Conservation (phyloP, 805 yeast species). For the Sugiyamaella floridensis region DNA sequence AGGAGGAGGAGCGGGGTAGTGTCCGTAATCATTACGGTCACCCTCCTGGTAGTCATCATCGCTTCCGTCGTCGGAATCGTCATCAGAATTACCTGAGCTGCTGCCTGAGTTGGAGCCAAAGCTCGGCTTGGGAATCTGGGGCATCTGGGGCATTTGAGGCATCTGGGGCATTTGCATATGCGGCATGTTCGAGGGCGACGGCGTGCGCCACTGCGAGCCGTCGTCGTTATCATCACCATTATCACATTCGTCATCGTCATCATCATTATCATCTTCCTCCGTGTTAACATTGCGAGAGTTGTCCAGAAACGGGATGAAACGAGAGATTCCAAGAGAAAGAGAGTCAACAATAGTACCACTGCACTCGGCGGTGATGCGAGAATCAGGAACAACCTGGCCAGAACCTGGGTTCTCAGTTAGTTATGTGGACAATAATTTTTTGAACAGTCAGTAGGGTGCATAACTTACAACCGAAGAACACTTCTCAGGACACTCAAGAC, state of each 20-base stretch:
- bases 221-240: conserved; percentile 22
- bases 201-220: conserved; percentile 19
- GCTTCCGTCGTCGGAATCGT: not conserved
- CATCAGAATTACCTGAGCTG: not conserved
- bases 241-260: conserved; percentile 20
- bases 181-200: not conserved
- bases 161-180: not conserved
- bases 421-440: no score
- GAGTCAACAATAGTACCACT: not conserved
- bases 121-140: not conserved
- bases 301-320: conserved; percentile 5
- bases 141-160: not conserved
- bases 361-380: not conserved
- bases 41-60: not conserved
- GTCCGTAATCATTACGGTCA: not conserved
- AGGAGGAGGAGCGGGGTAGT: not conserved
- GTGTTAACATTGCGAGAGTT: not conserved
- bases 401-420: not conserved
- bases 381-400: not conserved
- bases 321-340: conserved; percentile 3
- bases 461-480: conserved; percentile 4
- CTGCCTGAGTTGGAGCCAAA: not conserved
- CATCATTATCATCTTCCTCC: conserved; percentile 12
- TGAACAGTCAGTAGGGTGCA: not conserved
- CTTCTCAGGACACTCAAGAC: conserved; percentile 13